phyloP scores from a whole-genome alignment of 73 alveolate species.

The Tetrahymena borealis region DNA sequence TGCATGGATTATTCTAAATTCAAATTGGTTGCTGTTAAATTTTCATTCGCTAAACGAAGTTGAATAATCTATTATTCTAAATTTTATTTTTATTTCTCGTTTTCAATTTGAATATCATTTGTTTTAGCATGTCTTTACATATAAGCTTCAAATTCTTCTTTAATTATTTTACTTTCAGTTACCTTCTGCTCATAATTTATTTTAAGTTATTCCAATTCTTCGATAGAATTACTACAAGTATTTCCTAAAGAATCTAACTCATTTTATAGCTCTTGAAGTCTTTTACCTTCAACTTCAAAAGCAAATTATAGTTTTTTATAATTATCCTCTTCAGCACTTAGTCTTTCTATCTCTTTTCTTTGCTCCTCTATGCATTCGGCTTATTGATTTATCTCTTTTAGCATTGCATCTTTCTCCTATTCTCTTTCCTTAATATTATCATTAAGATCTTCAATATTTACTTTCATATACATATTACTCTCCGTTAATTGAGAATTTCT shows the following conservation, averaged over 20 bases:
- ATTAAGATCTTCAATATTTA: neutral
- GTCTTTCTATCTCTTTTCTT: neutral
- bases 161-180: neutral
- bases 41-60: neutral
- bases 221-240: neutral
- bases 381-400: neutral
- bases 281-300: neutral
- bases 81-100: neutral
- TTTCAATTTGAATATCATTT: neutral
- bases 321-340: neutral
- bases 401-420: neutral
- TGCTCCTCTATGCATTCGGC: neutral
- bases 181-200: neutral
- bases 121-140: neutral
- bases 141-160: constrained; percentile 1
- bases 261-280: neutral
- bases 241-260: neutral
- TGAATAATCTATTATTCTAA: neutral
- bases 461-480: neutral
- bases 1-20: neutral
- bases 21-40: neutral
- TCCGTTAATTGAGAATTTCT: neutral
- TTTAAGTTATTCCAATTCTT: neutral
- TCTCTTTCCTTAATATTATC: neutral
- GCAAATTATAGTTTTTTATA: neutral